Percentiles rank a stretch among this genome's conserved stretches.
Conservation (phyloP, 768 basidiomycete species). For the Leucosporidium yakuticum region DNA sequence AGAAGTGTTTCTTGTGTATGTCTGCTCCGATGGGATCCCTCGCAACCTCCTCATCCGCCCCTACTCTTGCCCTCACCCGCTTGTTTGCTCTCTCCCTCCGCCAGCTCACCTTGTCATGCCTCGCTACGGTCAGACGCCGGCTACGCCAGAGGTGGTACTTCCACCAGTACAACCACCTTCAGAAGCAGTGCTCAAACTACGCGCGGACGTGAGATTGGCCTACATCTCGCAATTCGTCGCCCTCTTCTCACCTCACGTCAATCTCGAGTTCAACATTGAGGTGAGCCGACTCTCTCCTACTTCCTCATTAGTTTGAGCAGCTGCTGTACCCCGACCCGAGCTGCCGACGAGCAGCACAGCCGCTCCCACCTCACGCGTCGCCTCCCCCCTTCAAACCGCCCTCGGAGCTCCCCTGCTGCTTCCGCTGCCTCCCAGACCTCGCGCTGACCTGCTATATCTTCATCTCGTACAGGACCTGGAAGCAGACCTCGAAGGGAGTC, state of each 20-base stretch:
- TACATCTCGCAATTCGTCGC: constrained; percentile 18
- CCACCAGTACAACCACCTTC: neutral
- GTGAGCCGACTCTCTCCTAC: constrained; percentile 8
- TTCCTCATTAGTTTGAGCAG: neutral
- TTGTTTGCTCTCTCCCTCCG: no score
- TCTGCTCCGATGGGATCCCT: no score
- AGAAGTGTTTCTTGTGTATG: no score
- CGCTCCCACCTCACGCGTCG: neutral
- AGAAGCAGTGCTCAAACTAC: neutral
- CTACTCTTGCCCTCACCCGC: no score
- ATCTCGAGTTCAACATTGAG: constrained; percentile 16
- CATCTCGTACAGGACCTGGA: constrained; percentile 23
- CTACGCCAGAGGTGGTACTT: neutral
- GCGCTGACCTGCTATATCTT: neutral
- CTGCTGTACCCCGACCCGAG: neutral
- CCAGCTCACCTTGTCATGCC: no score
- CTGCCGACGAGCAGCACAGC: neutral
- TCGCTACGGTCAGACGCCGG: no score
- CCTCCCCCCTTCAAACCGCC: neutral
- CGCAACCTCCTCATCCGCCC: no score
- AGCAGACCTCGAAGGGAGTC: constrained; percentile 11
- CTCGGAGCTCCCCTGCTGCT: no score
- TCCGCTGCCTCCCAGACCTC: neutral
- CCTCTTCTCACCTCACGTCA: constrained; percentile 25
- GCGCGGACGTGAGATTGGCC: neutral